Conservation (phyloP, 257 asterid genomes). For the Ligustrum vulgare region DNA sequence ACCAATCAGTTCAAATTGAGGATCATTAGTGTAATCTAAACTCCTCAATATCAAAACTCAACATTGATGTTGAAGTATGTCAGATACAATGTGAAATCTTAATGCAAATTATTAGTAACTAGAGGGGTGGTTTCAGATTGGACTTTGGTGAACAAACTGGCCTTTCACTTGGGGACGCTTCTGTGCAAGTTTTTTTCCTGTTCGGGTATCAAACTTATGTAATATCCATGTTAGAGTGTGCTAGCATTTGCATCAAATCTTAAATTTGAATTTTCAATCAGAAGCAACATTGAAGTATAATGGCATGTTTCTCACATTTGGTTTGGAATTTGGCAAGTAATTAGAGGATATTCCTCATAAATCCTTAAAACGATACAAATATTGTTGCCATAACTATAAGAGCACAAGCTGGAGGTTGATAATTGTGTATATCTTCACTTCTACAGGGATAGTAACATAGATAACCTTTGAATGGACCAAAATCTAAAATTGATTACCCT, state of each 20-base stretch:
- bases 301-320: not conserved
- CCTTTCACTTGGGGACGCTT: slow-evolving; percentile 29
- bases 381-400: not conserved
- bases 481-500: not conserved
- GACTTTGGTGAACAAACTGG: slow-evolving; percentile 26
- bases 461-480: not conserved
- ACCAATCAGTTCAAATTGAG: too few relatives aligned
- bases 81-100: not conserved
- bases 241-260: not conserved
- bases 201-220: slow-evolving; percentile 22
- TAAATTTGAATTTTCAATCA: not conserved
- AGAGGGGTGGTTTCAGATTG: not conserved
- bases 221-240: not conserved
- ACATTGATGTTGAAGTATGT: not conserved
- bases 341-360: not conserved
- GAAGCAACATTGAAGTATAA: not conserved
- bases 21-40: too few relatives aligned
- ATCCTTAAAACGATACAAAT: not conserved
- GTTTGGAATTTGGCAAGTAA: not conserved
- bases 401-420: not conserved
- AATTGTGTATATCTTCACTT: not conserved
- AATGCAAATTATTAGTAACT: not conserved
- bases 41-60: too few relatives aligned
- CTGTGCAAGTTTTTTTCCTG: slow-evolving; percentile 30
- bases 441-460: not conserved